A percentile compares a stretch with the other conserved stretches of the same genome.
Conservation (phyloP, 805 yeast genomes). For the Schwanniomyces occidentalis region DNA sequence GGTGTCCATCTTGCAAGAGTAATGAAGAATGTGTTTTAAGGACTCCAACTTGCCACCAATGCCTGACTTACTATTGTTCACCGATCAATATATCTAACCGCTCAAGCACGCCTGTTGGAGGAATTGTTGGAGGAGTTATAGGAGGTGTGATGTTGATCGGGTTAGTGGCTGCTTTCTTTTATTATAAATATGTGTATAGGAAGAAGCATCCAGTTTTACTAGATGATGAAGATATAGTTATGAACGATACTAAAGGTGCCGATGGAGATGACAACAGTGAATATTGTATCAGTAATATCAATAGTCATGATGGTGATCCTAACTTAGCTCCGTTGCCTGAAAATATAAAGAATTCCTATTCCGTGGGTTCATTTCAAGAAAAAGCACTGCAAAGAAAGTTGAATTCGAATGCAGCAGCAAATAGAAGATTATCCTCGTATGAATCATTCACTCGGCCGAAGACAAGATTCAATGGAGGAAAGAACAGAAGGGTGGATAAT, state of each 20-base stretch:
- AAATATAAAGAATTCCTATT: neutral
- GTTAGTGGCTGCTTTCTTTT: constrained; percentile 24
- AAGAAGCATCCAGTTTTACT: constrained; percentile 30
- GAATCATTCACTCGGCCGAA: constrained; percentile 46
- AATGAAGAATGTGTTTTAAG: constrained; percentile 23
- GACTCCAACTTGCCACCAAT: constrained; percentile 23
- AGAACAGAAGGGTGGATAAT: constrained; percentile 1
- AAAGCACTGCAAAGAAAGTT: constrained; percentile 6
- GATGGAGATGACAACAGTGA: constrained; percentile 12
- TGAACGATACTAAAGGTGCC: constrained; percentile 16
- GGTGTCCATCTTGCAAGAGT: constrained; percentile 29
- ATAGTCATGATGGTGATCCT: constrained; percentile 14
- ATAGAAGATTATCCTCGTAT: constrained; percentile 37
- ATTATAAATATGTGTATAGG: constrained; percentile 30
- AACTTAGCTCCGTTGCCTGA: constrained; percentile 6
- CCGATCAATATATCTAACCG: constrained; percentile 9
- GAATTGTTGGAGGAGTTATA: constrained; percentile 43
- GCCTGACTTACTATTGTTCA: constrained; percentile 27
- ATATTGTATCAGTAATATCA: constrained; percentile 17
- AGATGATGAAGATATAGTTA: constrained; percentile 18
- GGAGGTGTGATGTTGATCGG: constrained; percentile 35
- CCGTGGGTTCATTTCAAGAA: neutral
- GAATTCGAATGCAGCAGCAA: constrained; percentile 7
- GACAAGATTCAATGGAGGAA: constrained; percentile 9
- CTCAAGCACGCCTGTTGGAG: constrained; percentile 28